Conservation (phyloP, 23 red algal species). For the Gracilaria domingensis region DNA sequence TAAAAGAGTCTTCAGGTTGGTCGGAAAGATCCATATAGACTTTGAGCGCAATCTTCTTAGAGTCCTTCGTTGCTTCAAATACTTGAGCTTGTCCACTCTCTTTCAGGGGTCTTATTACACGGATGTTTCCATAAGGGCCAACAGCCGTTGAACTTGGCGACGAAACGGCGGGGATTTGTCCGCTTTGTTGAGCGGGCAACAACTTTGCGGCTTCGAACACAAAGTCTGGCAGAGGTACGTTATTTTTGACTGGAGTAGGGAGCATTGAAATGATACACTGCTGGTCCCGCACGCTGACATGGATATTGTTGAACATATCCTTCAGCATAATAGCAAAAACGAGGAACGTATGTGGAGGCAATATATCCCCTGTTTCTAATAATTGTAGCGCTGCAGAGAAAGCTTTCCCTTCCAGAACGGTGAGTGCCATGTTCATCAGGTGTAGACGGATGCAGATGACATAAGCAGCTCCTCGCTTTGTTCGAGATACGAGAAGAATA, state of each 20-base stretch:
- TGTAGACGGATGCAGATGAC: constrained; percentile 4
- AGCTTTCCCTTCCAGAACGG: constrained; percentile 37
- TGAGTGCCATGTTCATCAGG: background rate
- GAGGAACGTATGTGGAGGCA: background rate
- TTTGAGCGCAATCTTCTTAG: constrained; percentile 11
- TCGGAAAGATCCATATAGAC: constrained; percentile 12
- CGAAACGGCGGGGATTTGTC: background rate
- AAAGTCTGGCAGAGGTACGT: background rate
- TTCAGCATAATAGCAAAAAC: background rate
- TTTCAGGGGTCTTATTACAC: constrained; percentile 2
- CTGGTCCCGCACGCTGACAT: background rate
- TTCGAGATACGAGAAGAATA: constrained; percentile 4
- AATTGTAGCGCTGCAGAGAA: constrained; percentile 4
- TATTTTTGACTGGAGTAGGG: constrained; percentile 32
- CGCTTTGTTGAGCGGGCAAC: background rate
- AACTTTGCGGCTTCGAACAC: background rate
- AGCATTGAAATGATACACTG: background rate
- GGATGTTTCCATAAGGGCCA: constrained; percentile 13
- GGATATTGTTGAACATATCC: background rate
- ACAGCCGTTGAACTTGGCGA: background rate
- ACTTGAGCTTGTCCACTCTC: constrained; percentile 56
- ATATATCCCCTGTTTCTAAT: constrained; percentile 40
- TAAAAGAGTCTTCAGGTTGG: background rate
- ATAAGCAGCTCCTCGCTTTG: constrained; percentile 1
- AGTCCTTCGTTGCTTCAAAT: background rate